A percentile compares a stretch with the other conserved stretches of the same genome.
Evolutionary conservation across 2,329 filamentous ascomycete species (phyloP).

Genomic region (Alternaria arbusti): DNA sequence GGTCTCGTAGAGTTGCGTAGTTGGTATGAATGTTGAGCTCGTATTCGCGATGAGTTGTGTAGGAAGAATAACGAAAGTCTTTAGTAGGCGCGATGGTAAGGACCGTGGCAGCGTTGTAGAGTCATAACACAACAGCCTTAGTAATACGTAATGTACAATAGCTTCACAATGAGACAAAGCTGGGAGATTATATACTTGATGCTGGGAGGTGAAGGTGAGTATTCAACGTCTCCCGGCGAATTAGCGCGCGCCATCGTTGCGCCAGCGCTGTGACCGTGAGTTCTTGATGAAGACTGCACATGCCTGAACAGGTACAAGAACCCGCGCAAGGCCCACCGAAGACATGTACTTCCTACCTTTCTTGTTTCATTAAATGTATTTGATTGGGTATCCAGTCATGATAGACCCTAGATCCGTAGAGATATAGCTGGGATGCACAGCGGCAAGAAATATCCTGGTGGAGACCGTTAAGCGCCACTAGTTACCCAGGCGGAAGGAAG

Average conservation of each 20-base stretch:
- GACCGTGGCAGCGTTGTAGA: slow-evolving; percentile 9
- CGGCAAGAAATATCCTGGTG: neutral
- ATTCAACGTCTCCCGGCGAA: slow-evolving; percentile 10
- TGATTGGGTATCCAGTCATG: neutral
- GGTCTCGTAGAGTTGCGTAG: neutral
- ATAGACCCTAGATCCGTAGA: neutral
- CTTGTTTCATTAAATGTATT: neutral
- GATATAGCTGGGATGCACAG: neutral
- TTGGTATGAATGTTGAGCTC: slow-evolving; percentile 12
- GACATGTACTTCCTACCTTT: neutral
- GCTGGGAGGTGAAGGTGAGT: slow-evolving; percentile 28
- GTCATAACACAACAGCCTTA: slow-evolving; percentile 17
- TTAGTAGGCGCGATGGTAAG: slow-evolving; percentile 13
- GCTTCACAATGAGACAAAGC: slow-evolving; percentile 31
- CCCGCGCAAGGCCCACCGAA: neutral
- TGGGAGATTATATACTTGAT: slow-evolving; percentile 10
- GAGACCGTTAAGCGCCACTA: neutral
- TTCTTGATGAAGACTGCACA: neutral
- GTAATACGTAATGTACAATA: slow-evolving; percentile 10
- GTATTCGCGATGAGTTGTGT: slow-evolving; percentile 15
- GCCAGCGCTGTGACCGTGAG: neutral
- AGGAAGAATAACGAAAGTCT: slow-evolving; percentile 13
- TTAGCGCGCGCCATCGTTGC: slow-evolving; percentile 1
- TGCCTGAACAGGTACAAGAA: neutral
- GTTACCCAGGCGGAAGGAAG: neutral